These are phyloP conservation scores for Pyrenophora graminea DNA, from an alignment of 2,329 filamentous ascomycete genomes.

Conservation along the genomic window DNA sequence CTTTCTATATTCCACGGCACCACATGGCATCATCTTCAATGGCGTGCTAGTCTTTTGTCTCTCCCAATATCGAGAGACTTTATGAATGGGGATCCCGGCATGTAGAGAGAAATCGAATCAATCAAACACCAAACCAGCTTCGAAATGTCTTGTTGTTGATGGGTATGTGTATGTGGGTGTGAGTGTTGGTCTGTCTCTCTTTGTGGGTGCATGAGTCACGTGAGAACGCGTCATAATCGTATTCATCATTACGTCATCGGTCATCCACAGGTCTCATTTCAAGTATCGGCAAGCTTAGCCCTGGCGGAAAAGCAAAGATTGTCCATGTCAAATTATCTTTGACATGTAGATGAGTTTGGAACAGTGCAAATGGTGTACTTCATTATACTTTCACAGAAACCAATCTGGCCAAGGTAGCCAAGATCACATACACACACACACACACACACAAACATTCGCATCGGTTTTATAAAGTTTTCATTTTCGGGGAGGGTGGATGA, in stretches of 20 bases:
- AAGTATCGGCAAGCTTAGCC: too few species aligned
- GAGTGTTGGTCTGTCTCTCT: neutral
- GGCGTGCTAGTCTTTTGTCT: slow-evolving; percentile 30
- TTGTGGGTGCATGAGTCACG: slow-evolving; percentile 3
- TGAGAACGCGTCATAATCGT: slow-evolving; percentile 10
- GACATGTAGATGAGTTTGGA: neutral
- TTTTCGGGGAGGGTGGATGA: too few species aligned
- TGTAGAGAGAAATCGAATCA: slow-evolving; percentile 45
- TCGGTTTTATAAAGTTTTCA: too few species aligned
- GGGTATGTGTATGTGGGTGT: neutral
- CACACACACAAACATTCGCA: too few species aligned
- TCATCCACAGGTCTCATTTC: too few species aligned
- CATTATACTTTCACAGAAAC: too few species aligned
- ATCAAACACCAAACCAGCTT: slow-evolving; percentile 23
- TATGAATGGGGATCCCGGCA: slow-evolving; percentile 31
- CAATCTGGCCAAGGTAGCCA: too few species aligned
- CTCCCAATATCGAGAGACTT: slow-evolving; percentile 27
- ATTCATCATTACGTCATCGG: slow-evolving; percentile 5
- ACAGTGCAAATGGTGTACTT: neutral
- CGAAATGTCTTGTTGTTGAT: neutral
- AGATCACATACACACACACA: too few species aligned
- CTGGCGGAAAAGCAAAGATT: too few species aligned
- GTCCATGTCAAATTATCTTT: too few species aligned
- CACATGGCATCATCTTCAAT: slow-evolving; percentile 28
- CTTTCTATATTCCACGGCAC: slow-evolving; percentile 19